A percentile compares a stretch with the other conserved stretches of the same genome.
Conservation (phyloP, 2,329 filamentous ascomycete genomes). For the Hypoxylon sp. region DNA sequence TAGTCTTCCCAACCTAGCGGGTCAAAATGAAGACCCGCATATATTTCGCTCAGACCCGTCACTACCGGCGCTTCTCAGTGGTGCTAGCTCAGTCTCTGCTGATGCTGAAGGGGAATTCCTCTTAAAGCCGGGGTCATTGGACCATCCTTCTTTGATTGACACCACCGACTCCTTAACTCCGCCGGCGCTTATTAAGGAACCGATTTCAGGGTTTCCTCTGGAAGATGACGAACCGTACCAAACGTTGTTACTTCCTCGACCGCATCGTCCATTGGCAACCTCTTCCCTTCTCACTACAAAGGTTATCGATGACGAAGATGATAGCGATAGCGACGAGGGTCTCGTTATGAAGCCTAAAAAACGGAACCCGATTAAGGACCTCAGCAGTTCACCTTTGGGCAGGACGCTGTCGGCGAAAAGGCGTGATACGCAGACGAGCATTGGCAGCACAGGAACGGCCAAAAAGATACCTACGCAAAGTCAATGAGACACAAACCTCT, state of each 20-base stretch:
- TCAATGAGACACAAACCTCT: slow-evolving; percentile 41
- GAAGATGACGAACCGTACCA: slow-evolving; percentile 51
- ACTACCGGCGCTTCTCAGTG: slow-evolving; percentile 71
- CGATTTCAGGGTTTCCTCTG: slow-evolving; percentile 60
- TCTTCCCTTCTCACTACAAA: slow-evolving; percentile 41
- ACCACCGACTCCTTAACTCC: slow-evolving; percentile 67
- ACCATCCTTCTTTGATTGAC: slow-evolving; percentile 60
- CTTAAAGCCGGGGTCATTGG: slow-evolving; percentile 60
- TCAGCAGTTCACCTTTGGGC: slow-evolving; percentile 48
- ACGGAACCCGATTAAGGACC: slow-evolving; percentile 51
- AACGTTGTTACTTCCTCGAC: slow-evolving; percentile 42
- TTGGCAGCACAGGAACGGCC: slow-evolving; percentile 72
- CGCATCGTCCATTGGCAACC: slow-evolving; percentile 35
- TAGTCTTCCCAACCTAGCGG: slow-evolving; percentile 53
- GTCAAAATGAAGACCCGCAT: slow-evolving; percentile 57
- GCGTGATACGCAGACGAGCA: slow-evolving; percentile 70
- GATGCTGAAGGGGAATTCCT: slow-evolving; percentile 72
- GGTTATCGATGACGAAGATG: slow-evolving; percentile 58
- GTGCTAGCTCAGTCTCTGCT: slow-evolving; percentile 72
- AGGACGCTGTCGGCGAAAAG: slow-evolving; percentile 56
- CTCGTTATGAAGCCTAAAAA: slow-evolving; percentile 66
- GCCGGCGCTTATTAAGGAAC: slow-evolving; percentile 62
- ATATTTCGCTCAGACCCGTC: slow-evolving; percentile 74
- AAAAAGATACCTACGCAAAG: slow-evolving; percentile 64
- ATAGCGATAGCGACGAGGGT: slow-evolving; percentile 67